Evolutionary conservation across 2,329 filamentous ascomycete species (phyloP), one percentile per base, ranked within the genome.

Genomic region (Cladosporium sp.): DNA sequence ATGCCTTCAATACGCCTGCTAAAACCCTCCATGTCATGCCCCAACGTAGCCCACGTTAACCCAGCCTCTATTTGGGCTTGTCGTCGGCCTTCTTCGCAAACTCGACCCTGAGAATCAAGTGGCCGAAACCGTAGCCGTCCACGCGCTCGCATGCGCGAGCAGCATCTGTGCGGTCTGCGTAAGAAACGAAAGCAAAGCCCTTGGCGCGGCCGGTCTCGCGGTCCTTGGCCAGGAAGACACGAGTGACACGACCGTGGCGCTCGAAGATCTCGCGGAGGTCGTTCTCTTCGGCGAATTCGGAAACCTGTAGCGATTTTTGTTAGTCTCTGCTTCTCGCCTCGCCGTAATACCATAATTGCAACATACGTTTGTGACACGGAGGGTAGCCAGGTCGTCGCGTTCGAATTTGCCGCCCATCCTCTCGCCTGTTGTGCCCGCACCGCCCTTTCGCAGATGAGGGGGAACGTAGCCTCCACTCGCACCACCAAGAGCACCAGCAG

Each of bases 111-210:
- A 95, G 81, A 79, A 95, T 95, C 75, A 95, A 85, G 83, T 95
- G 92, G 80, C 91, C 90, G 84, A 92, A 94, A 82, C 92, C 92
- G 72, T 79, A 97, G 76, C 95, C 95, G 81, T 99, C 95, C 92
- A 99, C 94, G 87, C 97, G 97, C 83, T 91, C 90, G 83, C 92
- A 96, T 49, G 95, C 95, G 83, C 91, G 92, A 74, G 92, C 91
- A 72, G 95, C 95, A 80, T 99, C 95, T 72, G 85, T 81, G 73
- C 95, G 86, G 80, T 99, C 95, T 68, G 90, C 92, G 78, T 95
- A 99, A 80, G 92, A 96, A 85, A 99, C 96, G 80, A 99, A 99
- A 30, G 96, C 96, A 79, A 99, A 99, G 69, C 95, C 95, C 88
- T 99, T 99, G 74, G 95, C 95, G 79, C 94, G 84, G 68, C 93